These are phyloP conservation scores for Diaporthe aspalathi DNA, from an alignment of 2,329 filamentous ascomycete genomes.

Conservation along the genomic window DNA sequence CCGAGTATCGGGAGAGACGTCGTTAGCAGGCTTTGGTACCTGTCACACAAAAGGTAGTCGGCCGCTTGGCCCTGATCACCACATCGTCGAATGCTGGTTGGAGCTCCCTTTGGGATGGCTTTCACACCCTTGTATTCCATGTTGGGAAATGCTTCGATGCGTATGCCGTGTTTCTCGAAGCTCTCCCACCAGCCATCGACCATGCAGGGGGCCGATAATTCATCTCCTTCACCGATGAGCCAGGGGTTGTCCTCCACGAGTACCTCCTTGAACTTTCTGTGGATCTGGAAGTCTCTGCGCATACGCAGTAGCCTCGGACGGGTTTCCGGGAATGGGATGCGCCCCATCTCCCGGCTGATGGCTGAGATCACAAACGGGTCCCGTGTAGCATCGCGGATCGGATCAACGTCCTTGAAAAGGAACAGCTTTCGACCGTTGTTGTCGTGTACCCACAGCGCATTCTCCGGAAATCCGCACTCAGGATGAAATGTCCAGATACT, in stretches of 20 bases:
- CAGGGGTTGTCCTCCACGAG: neutral
- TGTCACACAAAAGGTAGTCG: constrained; percentile 13
- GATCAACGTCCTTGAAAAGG: constrained; percentile 48
- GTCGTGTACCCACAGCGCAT: constrained; percentile 43
- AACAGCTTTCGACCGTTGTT: constrained; percentile 38
- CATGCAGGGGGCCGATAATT: neutral
- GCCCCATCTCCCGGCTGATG: constrained; percentile 36
- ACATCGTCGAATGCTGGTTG: constrained; percentile 8
- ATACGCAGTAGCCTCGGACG: constrained; percentile 35
- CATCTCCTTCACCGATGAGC: neutral
- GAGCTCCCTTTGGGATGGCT: constrained; percentile 21
- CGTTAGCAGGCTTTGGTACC: constrained; percentile 32
- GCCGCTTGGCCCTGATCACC: neutral
- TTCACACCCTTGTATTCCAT: neutral
- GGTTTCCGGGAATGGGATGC: constrained; percentile 20
- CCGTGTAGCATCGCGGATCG: constrained; percentile 39
- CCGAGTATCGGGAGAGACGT: constrained; percentile 36
- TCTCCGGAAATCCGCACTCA: constrained; percentile 48
- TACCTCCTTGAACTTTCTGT: constrained; percentile 20
- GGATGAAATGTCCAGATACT: constrained; percentile 33
- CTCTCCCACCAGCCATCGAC: constrained; percentile 31
- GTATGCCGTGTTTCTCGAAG: neutral
- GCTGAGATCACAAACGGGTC: constrained; percentile 48
- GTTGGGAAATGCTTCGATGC: constrained; percentile 13
- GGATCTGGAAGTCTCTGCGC: constrained; percentile 24